Percentiles rank a stretch among this genome's conserved stretches.
These are phyloP conservation scores for Lactifluus subvellereus DNA, from an alignment of 768 basidiomycete genomes.

Conservation along the genomic window DNA sequence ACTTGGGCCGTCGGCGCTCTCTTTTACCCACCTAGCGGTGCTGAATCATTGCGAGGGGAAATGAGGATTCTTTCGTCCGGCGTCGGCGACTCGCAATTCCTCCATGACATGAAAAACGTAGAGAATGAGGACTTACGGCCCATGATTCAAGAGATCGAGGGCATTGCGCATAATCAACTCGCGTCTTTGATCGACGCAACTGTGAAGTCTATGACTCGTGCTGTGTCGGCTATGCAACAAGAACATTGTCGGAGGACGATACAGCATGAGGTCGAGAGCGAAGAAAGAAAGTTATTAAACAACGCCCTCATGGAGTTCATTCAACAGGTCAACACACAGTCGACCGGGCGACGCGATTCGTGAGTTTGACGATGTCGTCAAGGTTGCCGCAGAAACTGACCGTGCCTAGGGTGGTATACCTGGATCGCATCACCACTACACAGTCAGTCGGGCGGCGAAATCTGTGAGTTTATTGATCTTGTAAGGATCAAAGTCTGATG, in stretches of 20 bases:
- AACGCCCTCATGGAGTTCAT: slow-evolving; percentile 5
- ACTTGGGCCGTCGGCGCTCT: neutral
- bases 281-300: neutral
- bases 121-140: slow-evolving; percentile 2
- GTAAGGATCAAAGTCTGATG: neutral
- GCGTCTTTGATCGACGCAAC: slow-evolving; percentile 1
- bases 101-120: slow-evolving; percentile 1
- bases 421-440: neutral
- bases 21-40: neutral
- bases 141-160: neutral
- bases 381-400: neutral
- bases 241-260: slow-evolving; percentile 1
- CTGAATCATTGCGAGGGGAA: neutral
- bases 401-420: neutral
- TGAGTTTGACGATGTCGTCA: neutral
- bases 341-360: neutral
- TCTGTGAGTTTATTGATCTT: neutral
- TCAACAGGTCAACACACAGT: slow-evolving; percentile 1
- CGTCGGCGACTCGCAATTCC: slow-evolving; percentile 12
- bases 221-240: slow-evolving; percentile 11
- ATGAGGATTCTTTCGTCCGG: neutral
- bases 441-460: neutral
- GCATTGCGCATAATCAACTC: neutral
- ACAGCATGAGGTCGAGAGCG: neutral
- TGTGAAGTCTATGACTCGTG: neutral